Conservation (phyloP, 139 green algal species). For the Zygnema cylindricum region DNA sequence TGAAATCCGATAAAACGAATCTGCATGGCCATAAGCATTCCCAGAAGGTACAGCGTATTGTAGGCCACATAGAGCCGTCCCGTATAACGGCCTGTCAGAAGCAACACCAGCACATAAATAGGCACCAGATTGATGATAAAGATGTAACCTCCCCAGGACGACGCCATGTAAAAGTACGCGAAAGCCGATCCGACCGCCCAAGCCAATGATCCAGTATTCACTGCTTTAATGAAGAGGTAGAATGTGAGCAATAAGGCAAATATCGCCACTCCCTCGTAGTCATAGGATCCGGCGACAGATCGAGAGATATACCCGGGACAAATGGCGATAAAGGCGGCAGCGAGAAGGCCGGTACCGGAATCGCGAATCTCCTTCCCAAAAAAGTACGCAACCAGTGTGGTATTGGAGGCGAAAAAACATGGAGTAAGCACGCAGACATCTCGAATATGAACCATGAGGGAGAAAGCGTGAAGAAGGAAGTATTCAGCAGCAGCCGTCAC, state of each 20-base stretch:
- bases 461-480: slow-evolving; percentile 71
- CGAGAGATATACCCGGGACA: slow-evolving; percentile 77
- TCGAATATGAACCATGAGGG: slow-evolving; percentile 60
- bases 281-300: slow-evolving; percentile 74
- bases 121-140: slow-evolving; percentile 98
- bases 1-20: slow-evolving; percentile 66
- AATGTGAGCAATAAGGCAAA: slow-evolving; percentile 81
- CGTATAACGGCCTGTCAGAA: slow-evolving; percentile 66
- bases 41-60: slow-evolving; percentile 61
- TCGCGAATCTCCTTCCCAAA: slow-evolving; percentile 72
- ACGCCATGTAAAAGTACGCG: slow-evolving; percentile 79
- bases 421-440: slow-evolving; percentile 77
- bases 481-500: slow-evolving; percentile 68
- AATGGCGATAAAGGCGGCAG: slow-evolving; percentile 68
- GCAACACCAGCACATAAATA: slow-evolving; percentile 88
- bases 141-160: slow-evolving; percentile 91
- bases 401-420: slow-evolving; percentile 67
- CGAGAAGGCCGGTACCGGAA: slow-evolving; percentile 65
- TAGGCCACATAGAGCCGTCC: slow-evolving; percentile 62
- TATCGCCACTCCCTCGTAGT: slow-evolving; percentile 91
- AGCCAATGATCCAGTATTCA: slow-evolving; percentile 61
- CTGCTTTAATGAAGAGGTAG: slow-evolving; percentile 70
- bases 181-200: slow-evolving; percentile 64
- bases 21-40: slow-evolving; percentile 66
- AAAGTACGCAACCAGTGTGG: slow-evolving; percentile 72